Conservation (phyloP, 306 rosid genomes). For the Citrullus amarus region DNA sequence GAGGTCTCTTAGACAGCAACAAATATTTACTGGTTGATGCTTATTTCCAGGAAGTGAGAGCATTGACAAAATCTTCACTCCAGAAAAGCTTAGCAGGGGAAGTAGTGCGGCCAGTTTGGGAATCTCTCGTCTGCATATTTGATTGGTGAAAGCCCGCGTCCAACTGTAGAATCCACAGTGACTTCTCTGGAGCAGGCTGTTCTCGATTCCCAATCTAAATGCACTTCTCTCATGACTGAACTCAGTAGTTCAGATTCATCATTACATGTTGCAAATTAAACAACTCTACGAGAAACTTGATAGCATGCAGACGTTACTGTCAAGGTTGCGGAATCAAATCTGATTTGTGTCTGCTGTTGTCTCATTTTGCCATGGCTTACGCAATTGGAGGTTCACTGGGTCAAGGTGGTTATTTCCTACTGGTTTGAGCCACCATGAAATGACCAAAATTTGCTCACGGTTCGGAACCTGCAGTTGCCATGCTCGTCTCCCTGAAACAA, state of each 20-base stretch:
- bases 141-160: constrained; percentile 31
- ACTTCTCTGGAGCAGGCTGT: constrained; percentile 57
- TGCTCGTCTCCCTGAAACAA: background rate
- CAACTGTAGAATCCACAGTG: constrained; percentile 43
- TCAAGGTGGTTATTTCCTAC: background rate
- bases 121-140: constrained; percentile 27
- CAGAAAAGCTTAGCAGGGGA: constrained; percentile 41
- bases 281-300: constrained; percentile 60
- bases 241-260: constrained; percentile 38
- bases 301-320: constrained; percentile 51
- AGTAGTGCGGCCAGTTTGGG: constrained; percentile 37
- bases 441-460: background rate
- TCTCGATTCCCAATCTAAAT: constrained; percentile 45
- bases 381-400: background rate
- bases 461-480: background rate
- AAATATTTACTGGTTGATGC: constrained; percentile 8
- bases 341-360: background rate
- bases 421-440: background rate
- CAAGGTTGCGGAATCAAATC: constrained; percentile 45
- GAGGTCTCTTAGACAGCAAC: background rate
- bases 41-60: constrained; percentile 77
- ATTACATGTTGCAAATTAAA: constrained; percentile 29
- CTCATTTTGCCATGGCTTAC: background rate
- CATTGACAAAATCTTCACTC: constrained; percentile 62
- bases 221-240: constrained; percentile 33